These are phyloP conservation scores for Colletotrichum tanaceti DNA, from an alignment of 2,329 filamentous ascomycete genomes.

Conservation along the genomic window DNA sequence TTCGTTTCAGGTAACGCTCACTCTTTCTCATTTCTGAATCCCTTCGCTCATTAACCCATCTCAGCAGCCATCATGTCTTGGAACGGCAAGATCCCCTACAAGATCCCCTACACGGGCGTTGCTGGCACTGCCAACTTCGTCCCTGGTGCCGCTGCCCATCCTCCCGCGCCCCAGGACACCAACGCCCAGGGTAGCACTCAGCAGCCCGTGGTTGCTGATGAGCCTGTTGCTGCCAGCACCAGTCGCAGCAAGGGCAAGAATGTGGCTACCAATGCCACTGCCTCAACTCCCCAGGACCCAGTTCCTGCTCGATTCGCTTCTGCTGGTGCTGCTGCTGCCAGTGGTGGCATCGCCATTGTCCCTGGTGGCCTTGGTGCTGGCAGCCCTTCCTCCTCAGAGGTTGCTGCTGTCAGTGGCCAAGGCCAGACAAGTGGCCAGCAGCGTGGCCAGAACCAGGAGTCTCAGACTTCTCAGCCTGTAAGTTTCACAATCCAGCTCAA, in stretches of 20 bases:
- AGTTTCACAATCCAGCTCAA: neutral
- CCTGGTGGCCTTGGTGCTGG: neutral
- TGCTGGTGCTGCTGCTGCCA: conserved; percentile 2
- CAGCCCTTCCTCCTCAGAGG: neutral
- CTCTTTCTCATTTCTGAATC: no score
- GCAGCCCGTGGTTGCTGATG: conserved; percentile 1
- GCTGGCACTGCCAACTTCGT: conserved; percentile 1
- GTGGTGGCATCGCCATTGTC: conserved; percentile 24
- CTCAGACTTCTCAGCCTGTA: neutral
- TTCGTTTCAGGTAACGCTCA: neutral
- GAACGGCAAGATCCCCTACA: conserved; percentile 21
- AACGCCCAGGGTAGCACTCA: neutral
- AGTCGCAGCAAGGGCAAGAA: conserved; percentile 13
- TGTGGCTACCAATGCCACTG: neutral
- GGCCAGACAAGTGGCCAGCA: conserved; percentile 5
- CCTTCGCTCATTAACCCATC: neutral
- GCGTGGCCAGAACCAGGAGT: neutral
- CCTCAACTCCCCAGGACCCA: neutral
- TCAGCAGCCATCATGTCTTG: conserved; percentile 15
- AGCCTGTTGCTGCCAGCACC: conserved; percentile 8
- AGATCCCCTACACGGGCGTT: conserved; percentile 38
- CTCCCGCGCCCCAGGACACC: conserved; percentile 2
- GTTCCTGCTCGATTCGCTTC: conserved; percentile 28
- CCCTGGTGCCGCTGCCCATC: conserved; percentile 9
- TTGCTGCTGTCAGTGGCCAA: neutral